Evolutionary conservation across 2,329 filamentous ascomycete genomes (phyloP).

Genomic region (Aureobasidium sp.): DNA sequence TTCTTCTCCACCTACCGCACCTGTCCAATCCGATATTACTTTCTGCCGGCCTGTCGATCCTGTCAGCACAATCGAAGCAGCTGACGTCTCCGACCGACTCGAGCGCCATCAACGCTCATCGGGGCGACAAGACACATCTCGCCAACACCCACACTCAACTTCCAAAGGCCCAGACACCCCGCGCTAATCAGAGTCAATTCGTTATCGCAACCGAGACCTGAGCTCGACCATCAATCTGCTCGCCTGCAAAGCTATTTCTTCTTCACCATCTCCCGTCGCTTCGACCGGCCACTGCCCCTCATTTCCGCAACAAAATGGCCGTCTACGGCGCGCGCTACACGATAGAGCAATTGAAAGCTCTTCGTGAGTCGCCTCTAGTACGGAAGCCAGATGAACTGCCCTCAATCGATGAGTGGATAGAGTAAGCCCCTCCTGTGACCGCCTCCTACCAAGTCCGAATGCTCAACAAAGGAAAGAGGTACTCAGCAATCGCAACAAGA

Average conservation of each 20-base stretch:
- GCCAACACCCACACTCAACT: neutral
- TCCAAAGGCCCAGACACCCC: neutral
- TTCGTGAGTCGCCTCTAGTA: conserved; percentile 78
- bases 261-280: neutral
- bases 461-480: conserved; percentile 16
- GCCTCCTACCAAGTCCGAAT: neutral
- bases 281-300: conserved; percentile 1
- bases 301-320: conserved; percentile 3
- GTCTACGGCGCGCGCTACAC: conserved; percentile 56
- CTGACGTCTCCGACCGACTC: neutral
- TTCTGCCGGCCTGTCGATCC: neutral
- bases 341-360: conserved; percentile 64
- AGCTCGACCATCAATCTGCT: neutral
- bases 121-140: conserved; percentile 7
- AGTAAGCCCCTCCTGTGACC: conserved; percentile 45
- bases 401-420: conserved; percentile 92
- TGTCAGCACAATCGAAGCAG: conserved; percentile 1
- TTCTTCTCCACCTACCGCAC: neutral
- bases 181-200: conserved; percentile 1
- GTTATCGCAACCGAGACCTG: neutral
- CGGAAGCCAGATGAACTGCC: conserved; percentile 71
- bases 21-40: neutral
- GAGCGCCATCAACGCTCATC: neutral
- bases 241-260: neutral
- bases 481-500: conserved; percentile 12